These are phyloP conservation scores for Heliamphora exappendiculata DNA, from an alignment of 148 eudicot genomes.

Conservation along the genomic window DNA sequence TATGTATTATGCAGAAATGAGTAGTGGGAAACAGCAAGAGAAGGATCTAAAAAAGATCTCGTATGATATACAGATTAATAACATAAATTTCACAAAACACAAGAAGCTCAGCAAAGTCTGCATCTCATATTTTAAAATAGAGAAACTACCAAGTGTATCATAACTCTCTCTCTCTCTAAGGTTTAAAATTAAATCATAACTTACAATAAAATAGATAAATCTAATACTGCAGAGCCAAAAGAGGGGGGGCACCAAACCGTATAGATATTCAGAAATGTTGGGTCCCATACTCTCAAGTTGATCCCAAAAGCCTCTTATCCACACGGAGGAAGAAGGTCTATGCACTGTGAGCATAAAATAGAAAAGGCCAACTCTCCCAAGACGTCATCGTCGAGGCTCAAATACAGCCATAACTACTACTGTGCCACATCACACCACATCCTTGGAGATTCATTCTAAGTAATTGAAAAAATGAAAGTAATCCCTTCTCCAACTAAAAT, in stretches of 20 bases:
- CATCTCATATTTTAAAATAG: background rate
- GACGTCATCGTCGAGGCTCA: too few relatives aligned
- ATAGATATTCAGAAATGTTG: background rate
- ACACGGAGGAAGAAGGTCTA: background rate
- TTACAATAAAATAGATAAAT: background rate
- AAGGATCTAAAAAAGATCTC: background rate
- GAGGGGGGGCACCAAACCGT: background rate
- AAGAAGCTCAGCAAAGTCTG: background rate
- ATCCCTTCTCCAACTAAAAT: background rate
- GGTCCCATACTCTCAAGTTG: background rate
- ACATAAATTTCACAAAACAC: background rate
- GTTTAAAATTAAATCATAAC: background rate
- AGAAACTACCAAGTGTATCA: background rate
- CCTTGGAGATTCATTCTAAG: background rate
- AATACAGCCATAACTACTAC: background rate
- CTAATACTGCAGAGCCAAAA: background rate
- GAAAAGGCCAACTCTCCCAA: background rate
- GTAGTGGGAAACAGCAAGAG: background rate
- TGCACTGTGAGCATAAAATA: background rate
- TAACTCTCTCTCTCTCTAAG: background rate
- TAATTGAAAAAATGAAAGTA: background rate
- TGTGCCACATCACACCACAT: background rate
- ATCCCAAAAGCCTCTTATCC: background rate
- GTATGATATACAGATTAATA: background rate
- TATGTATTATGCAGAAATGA: background rate